A percentile compares a stretch with the other conserved stretches of the same genome.
phyloP scores from a whole-genome alignment of 2,329 filamentous ascomycete species.

The Colletotrichum paranaense region DNA sequence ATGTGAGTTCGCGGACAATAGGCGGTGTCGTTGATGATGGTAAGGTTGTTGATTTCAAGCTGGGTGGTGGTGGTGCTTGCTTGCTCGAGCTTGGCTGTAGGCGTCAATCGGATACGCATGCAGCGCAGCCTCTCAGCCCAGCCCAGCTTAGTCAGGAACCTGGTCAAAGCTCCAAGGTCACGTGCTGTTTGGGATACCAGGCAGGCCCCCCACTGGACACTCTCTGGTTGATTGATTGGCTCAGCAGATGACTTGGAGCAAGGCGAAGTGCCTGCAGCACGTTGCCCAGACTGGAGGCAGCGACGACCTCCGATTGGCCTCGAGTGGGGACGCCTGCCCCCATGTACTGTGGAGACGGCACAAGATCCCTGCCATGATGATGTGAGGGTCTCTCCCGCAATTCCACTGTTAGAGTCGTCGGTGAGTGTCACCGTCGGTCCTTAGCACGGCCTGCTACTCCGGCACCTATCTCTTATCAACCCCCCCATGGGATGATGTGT shows the following conservation, averaged over 20 bases:
- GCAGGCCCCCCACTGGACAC: background rate
- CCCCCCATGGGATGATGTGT: conserved; percentile 33
- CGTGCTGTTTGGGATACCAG: background rate
- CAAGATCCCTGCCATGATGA: conserved; percentile 32
- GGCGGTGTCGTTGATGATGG: conserved; percentile 19
- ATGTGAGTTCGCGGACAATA: background rate
- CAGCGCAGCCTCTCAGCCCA: conserved; percentile 36
- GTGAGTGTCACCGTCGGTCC: background rate
- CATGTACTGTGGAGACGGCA: conserved; percentile 15
- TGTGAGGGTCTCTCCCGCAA: conserved; percentile 34
- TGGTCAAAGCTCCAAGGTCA: background rate
- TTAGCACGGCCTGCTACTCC: conserved; percentile 11
- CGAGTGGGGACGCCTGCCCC: background rate
- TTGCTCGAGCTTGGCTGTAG: conserved; percentile 31
- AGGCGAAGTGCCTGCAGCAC: conserved; percentile 30
- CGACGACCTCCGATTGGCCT: conserved; percentile 28
- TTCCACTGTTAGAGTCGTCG: conserved; percentile 32
- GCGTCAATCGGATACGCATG: conserved; percentile 38
- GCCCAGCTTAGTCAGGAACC: conserved; percentile 34
- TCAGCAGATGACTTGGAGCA: conserved; percentile 2
- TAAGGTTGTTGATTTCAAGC: conserved; percentile 14
- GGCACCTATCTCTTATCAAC: conserved; percentile 36
- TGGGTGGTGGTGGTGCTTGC: conserved; percentile 2
- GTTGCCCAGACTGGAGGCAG: conserved; percentile 20
- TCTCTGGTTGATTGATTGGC: conserved; percentile 15